phyloP scores from a whole-genome alignment of 768 basidiomycete genomes.

The Cystobasidium ongulense region DNA sequence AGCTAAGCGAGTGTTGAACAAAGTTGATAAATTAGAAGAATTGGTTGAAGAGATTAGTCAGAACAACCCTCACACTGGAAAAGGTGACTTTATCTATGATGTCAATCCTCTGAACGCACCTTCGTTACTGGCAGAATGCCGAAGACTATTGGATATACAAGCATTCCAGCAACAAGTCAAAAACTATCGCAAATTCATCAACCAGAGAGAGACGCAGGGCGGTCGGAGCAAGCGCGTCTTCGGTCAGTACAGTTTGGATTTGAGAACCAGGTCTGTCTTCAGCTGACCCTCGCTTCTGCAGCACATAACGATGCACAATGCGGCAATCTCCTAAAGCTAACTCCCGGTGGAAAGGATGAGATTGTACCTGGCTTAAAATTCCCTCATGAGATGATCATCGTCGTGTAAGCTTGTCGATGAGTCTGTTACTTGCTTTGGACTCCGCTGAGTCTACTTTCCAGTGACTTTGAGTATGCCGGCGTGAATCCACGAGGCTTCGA shows the following conservation, averaged over 20 bases:
- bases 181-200: constrained; percentile 51
- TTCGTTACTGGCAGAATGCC: constrained; percentile 22
- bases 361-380: constrained; percentile 32
- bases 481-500: constrained; percentile 90
- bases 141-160: constrained; percentile 36
- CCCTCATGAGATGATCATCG: constrained; percentile 40
- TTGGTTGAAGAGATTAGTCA: constrained; percentile 35
- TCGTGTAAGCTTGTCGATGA: constrained; percentile 31
- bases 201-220: constrained; percentile 53
- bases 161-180: constrained; percentile 40
- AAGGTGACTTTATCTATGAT: neutral
- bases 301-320: constrained; percentile 95
- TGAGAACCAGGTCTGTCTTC: constrained; percentile 45
- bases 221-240: constrained; percentile 56
- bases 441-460: constrained; percentile 67
- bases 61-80: constrained; percentile 48
- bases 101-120: constrained; percentile 35
- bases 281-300: constrained; percentile 40
- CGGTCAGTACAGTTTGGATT: constrained; percentile 40
- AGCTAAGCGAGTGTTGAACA: constrained; percentile 63
- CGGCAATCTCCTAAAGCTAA: constrained; percentile 74
- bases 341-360: constrained; percentile 35
- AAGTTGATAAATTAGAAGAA: constrained; percentile 46
- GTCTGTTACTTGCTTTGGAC: constrained; percentile 32
- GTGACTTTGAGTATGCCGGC: constrained; percentile 94